phyloP scores from a whole-genome alignment of 306 rosid species.

The Erythrophleum fordii region DNA sequence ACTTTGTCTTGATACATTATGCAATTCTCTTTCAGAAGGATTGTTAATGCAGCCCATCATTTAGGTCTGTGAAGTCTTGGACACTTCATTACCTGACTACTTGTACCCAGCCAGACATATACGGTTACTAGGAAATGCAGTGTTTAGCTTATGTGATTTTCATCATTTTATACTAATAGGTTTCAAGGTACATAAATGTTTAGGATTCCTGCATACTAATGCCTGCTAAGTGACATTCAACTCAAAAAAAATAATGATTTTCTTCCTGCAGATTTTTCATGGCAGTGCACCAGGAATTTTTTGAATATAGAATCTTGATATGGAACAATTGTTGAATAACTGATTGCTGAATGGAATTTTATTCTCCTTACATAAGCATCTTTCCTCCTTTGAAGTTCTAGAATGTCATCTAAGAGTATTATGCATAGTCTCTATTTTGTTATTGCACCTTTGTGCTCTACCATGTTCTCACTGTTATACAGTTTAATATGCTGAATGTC shows the following conservation, averaged over 20 bases:
- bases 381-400: background rate
- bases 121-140: background rate
- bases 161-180: background rate
- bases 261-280: background rate
- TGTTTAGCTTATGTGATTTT: background rate
- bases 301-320: background rate
- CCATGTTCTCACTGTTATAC: background rate
- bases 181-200: background rate
- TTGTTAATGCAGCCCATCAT: background rate
- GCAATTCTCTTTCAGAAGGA: background rate
- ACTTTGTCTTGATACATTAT: background rate
- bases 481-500: background rate
- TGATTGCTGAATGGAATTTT: background rate
- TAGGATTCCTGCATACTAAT: background rate
- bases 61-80: background rate
- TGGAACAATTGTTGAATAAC: background rate
- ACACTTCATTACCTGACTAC: background rate
- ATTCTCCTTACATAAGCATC: background rate
- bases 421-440: background rate
- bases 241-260: background rate
- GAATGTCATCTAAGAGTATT: background rate
- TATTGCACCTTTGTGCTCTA: background rate
- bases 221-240: background rate
- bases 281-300: background rate
- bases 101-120: no score